Evolutionary conservation across 78 protist genomes (phyloP).

Genomic region (Bodo saltans): DNA sequence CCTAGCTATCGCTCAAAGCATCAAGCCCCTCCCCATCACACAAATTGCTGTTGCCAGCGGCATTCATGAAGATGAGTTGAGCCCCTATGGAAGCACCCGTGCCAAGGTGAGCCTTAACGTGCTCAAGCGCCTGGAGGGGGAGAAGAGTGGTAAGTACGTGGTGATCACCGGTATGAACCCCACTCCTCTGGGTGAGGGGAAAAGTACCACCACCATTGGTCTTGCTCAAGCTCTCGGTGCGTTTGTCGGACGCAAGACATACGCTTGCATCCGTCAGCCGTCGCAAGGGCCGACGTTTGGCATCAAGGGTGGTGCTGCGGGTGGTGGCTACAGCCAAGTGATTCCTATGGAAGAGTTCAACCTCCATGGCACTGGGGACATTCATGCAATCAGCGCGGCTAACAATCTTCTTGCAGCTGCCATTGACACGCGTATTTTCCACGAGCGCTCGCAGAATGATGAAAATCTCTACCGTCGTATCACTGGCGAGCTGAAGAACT

Average conservation of each 20-base stretch:
- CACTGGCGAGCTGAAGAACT: conserved; percentile 33
- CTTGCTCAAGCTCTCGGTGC: conserved; percentile 94
- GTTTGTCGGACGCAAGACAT: conserved; percentile 57
- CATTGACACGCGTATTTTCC: conserved; percentile 90
- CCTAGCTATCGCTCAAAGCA: conserved; percentile 72
- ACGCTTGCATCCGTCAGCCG: conserved; percentile 91
- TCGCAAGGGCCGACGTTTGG: conserved; percentile 95
- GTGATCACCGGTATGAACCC: conserved; percentile 86
- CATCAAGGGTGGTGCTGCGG: conserved; percentile 95
- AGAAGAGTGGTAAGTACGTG: conserved; percentile 78
- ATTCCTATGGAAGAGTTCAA: conserved; percentile 90
- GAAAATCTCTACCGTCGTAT: conserved; percentile 61
- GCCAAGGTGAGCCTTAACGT: conserved; percentile 65
- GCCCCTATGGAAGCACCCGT: conserved; percentile 63
- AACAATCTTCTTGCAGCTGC: conserved; percentile 94
- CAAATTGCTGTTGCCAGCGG: conserved; percentile 45
- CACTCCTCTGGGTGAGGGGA: conserved; percentile 97
- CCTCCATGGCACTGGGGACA: conserved; percentile 87
- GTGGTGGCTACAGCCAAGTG: conserved; percentile 88
- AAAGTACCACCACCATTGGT: conserved; percentile 92
- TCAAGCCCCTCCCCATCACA: conserved; percentile 45
- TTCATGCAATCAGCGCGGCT: conserved; percentile 97
- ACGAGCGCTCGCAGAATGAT: conserved; percentile 82
- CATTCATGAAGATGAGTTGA: conserved; percentile 48
- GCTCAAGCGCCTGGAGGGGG: conserved; percentile 51